These are phyloP conservation scores for Prunus padus DNA, from an alignment of 306 rosid genomes.

Conservation along the genomic window DNA sequence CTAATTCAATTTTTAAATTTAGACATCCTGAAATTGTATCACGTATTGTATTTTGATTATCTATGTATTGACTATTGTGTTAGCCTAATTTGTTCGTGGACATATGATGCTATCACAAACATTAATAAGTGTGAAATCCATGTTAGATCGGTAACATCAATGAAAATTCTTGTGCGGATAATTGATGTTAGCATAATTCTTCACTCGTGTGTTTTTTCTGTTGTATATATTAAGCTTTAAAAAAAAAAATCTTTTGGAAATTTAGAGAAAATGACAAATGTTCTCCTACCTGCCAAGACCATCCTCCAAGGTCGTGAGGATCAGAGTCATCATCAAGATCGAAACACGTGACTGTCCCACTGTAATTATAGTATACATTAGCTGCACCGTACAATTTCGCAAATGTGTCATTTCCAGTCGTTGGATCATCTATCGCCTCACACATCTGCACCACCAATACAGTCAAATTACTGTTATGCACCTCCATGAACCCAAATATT, in stretches of 20 bases:
- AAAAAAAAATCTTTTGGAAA: not conserved
- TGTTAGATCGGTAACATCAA: too few species aligned
- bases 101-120: too few species aligned
- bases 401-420: constrained; percentile 41
- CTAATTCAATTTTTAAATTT: too few species aligned
- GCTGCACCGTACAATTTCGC: constrained; percentile 68
- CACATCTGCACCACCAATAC: constrained; percentile 54
- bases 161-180: too few species aligned
- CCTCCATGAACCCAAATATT: not conserved
- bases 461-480: not conserved
- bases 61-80: too few species aligned
- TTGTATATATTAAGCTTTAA: too few species aligned
- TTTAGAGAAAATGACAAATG: not conserved
- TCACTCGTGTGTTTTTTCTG: not conserved
- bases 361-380: constrained; percentile 55
- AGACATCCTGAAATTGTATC: too few species aligned
- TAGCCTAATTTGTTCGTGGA: too few species aligned
- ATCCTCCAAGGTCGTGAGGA: constrained; percentile 74
- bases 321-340: constrained; percentile 58
- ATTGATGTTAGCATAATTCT: too few species aligned
- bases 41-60: too few species aligned
- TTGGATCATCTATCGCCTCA: constrained; percentile 58
- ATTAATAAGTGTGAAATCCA: too few species aligned
- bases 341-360: constrained; percentile 59
- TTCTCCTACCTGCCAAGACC: constrained; percentile 76